Evolutionary conservation across 2,329 filamentous ascomycete species (phyloP).

Genomic region (Basipetospora chlamydospora): DNA sequence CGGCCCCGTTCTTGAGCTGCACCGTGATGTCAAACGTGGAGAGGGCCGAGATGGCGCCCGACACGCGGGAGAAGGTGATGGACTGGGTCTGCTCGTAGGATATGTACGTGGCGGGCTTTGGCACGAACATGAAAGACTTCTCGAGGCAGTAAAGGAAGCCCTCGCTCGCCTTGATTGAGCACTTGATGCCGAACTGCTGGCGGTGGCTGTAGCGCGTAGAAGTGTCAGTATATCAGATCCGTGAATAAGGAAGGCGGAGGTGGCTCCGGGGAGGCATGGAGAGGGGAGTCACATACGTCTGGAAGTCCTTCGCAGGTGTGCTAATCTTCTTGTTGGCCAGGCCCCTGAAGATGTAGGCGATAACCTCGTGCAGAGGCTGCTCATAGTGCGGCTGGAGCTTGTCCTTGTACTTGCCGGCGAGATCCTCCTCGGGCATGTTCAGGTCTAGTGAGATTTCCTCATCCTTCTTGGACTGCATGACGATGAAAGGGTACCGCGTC

Average conservation of each 20-base stretch:
- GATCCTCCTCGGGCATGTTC: conserved; percentile 83
- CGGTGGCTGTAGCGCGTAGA: conserved; percentile 47
- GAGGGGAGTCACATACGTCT: conserved; percentile 37
- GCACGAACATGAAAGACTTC: conserved; percentile 98
- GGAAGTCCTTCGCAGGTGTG: conserved; percentile 85
- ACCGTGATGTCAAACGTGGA: conserved; percentile 97
- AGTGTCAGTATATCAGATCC: conserved; percentile 14
- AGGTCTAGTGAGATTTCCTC: conserved; percentile 94
- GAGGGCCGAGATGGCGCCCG: conserved; percentile 81
- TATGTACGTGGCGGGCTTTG: conserved; percentile 95
- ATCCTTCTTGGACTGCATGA: conserved; percentile 98
- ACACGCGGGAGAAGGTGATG: conserved; percentile 90
- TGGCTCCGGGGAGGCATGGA: neutral
- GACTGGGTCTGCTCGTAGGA: conserved; percentile 84
- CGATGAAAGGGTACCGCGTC: conserved; percentile 92
- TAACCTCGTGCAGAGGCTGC: conserved; percentile 80
- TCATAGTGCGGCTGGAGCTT: conserved; percentile 85
- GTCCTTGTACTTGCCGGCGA: conserved; percentile 75
- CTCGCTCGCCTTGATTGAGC: conserved; percentile 99
- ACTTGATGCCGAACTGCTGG: conserved; percentile 90
- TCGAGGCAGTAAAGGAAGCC: conserved; percentile 94
- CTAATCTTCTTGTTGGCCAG: conserved; percentile 91
- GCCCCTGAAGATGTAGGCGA: conserved; percentile 89
- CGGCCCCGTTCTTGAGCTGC: conserved; percentile 70
- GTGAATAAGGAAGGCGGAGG: neutral